Conservation (phyloP, 192 early-diverging fungal species). For the Umbelopsis sp. region DNA sequence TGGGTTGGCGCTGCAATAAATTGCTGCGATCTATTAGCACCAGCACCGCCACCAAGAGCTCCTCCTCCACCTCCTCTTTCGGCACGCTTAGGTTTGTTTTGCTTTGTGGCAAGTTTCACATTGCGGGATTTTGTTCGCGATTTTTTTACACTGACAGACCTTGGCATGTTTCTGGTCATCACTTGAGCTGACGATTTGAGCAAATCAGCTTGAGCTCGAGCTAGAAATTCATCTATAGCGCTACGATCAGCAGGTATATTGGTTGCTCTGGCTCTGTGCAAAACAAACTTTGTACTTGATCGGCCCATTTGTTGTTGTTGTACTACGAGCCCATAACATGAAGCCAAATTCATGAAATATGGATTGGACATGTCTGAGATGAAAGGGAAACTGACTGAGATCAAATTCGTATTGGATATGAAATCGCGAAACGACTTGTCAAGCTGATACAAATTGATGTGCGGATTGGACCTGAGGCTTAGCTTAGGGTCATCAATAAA, state of each 20-base stretch:
- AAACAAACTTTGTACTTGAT: not conserved
- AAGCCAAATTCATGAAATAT: not conserved
- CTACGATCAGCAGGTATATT: not conserved
- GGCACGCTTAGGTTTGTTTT: not conserved
- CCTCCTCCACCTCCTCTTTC: too few relatives aligned
- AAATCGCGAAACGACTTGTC: not conserved
- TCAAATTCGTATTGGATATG: not conserved
- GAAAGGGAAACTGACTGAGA: not conserved
- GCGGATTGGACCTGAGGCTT: not conserved
- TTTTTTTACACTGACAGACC: not conserved
- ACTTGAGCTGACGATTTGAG: not conserved
- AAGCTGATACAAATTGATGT: slow-evolving; percentile 7
- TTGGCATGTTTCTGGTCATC: not conserved
- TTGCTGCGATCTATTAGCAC: not conserved
- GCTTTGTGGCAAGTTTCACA: not conserved
- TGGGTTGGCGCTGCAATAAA: slow-evolving; percentile 29
- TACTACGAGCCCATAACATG: not conserved
- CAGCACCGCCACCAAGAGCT: not conserved
- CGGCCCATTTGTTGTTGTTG: not conserved
- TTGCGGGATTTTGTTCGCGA: too few relatives aligned
- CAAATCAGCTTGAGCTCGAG: not conserved
- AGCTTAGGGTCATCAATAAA: not conserved
- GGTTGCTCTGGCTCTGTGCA: not conserved
- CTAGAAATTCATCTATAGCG: not conserved
- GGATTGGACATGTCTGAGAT: not conserved